Conservation (phyloP, 176 grass and related monocot species). For the Chloris gayana region DNA sequence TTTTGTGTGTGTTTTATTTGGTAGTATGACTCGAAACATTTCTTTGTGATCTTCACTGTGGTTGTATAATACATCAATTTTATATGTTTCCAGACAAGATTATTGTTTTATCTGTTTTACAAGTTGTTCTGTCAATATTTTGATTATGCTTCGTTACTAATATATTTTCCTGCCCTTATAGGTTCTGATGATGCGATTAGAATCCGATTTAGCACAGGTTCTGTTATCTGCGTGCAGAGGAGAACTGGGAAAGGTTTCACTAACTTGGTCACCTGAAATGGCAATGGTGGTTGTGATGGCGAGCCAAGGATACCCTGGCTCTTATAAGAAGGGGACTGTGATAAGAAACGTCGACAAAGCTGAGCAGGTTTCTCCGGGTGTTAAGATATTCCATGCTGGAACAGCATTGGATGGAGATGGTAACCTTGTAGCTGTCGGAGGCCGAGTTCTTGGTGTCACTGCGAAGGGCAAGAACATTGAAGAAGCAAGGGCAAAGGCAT, state of each 20-base stretch:
- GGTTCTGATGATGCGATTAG: slow-evolving; percentile 92
- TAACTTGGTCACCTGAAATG: slow-evolving; percentile 70
- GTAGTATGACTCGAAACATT: not conserved
- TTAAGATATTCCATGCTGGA: slow-evolving; percentile 94
- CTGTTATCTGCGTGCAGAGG: slow-evolving; percentile 76
- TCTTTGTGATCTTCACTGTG: too few species aligned
- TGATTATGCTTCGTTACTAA: not conserved
- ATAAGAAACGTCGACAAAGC: slow-evolving; percentile 82
- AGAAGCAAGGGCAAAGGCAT: slow-evolving; percentile 67
- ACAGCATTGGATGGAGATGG: slow-evolving; percentile 62
- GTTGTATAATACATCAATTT: not conserved
- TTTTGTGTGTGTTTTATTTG: too few species aligned
- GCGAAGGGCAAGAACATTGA: slow-evolving; percentile 74
- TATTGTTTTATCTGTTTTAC: not conserved
- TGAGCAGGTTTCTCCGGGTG: slow-evolving; percentile 57
- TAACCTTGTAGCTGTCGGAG: slow-evolving; percentile 64
- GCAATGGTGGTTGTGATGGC: slow-evolving; percentile 89
- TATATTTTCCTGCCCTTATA: slow-evolving; percentile 25
- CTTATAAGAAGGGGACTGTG: slow-evolving; percentile 79
- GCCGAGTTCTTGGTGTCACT: slow-evolving; percentile 71
- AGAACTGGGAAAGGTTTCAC: slow-evolving; percentile 55
- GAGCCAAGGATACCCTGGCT: slow-evolving; percentile 69
- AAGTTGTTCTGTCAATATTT: slow-evolving; percentile 5
- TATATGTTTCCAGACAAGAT: not conserved
- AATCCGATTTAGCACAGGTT: slow-evolving; percentile 74